Base-by-base conservation (phyloP, 2,329 filamentous ascomycete species). In the Corinectria fuckeliana region DNA sequence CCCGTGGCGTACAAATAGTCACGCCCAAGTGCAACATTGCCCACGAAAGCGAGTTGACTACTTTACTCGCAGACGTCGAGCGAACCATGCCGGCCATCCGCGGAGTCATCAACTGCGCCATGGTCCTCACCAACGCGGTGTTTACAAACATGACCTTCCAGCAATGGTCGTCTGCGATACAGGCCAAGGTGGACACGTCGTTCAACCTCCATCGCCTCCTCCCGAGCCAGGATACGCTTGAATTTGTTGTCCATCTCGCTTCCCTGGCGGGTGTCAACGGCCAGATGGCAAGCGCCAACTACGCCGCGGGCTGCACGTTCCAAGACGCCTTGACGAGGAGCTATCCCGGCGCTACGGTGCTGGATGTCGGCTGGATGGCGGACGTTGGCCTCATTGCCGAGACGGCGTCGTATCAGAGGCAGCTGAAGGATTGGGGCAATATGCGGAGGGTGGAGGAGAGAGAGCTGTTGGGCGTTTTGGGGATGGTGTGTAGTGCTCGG, bases 181-280 rank as follows among this genome's bases (percentile, higher is more conserved):
- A 34, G 0, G 67, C 76, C n/a, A 80, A 79, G 51, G 66, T 76
- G 0, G 14, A 60, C 3, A 75, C 75, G 0, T 74, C 75, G 0
- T 72, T 67, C 68, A 77, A 77, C 55, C 61, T 78, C 2, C 74
- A 77, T 49, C 44, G 71, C 10, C 25, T 30, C 16, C 6, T 50
- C 34, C 3, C n/a, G 14, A 5, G 5, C 14, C 34, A 50, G 14
- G 5, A 21, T 6, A 2, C 3, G 1, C 68, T 76, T 0, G 72
- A 76, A 53, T 78, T 80, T 67, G 78, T 80, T 54, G 48, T 73
- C 21, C 52, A 72, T 20, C 63, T 71, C 45, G 69, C 66, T 3
- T 80, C 78, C 2, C 57, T 76, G 0, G 69, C 70, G 0, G 73
- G 72, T 10, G 61, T 75, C 2, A 58, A 75, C 1, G 78, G 75